These are phyloP conservation scores for Chaetomium strumarium DNA, from an alignment of 2,329 filamentous ascomycete species.

Conservation along the genomic window DNA sequence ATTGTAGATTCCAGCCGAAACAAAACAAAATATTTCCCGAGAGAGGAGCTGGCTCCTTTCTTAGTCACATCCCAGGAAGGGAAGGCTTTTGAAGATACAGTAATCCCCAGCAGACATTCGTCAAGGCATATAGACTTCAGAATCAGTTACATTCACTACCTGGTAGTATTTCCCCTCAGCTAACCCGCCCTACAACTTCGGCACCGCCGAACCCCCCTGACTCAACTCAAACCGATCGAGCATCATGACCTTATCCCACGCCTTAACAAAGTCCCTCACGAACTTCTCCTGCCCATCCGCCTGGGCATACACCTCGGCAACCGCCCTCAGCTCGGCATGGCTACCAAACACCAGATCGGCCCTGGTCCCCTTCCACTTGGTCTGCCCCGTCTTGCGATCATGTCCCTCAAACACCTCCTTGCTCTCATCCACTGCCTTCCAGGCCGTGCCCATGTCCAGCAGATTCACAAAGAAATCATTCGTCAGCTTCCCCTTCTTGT, in stretches of 20 bases:
- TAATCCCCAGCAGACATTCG: too few species aligned
- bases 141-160: too few species aligned
- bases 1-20: too few species aligned
- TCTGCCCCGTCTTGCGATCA: slow-evolving; percentile 60
- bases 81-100: too few species aligned
- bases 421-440: slow-evolving; percentile 47
- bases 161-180: too few species aligned
- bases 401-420: slow-evolving; percentile 56
- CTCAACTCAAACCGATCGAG: slow-evolving; percentile 62
- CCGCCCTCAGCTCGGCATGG: slow-evolving; percentile 65
- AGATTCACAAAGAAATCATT: slow-evolving; percentile 82
- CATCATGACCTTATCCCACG: slow-evolving; percentile 72
- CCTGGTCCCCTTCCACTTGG: slow-evolving; percentile 67
- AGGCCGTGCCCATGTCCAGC: slow-evolving; percentile 59
- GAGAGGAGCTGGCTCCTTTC: too few species aligned
- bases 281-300: slow-evolving; percentile 58
- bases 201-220: not conserved
- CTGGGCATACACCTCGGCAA: slow-evolving; percentile 64
- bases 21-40: too few species aligned
- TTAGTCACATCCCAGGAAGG: too few species aligned
- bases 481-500: slow-evolving; percentile 60
- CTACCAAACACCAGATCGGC: slow-evolving; percentile 66
- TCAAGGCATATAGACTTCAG: too few species aligned
- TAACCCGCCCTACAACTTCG: slow-evolving; percentile 22
- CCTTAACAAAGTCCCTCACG: slow-evolving; percentile 64